Base-by-base conservation (phyloP, 345 rosid genomes). In the Citrus cavaleriei region DNA sequence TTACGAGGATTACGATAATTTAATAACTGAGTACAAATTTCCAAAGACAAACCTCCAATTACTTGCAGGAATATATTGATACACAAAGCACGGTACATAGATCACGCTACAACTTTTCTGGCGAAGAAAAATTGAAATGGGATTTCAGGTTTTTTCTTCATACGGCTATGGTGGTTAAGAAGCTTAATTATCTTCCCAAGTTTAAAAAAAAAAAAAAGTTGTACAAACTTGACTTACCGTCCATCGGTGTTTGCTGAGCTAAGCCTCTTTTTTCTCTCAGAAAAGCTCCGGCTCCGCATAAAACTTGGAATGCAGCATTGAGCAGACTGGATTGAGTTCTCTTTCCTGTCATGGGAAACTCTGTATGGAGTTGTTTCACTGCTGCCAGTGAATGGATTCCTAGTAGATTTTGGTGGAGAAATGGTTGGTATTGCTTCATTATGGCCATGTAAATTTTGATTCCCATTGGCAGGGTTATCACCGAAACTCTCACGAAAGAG, bases 281-380 rank as follows among this genome's bases (percentile, higher is more conserved):
- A 59, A 19, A 82, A 84, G 84, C 90, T 89, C 76, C 81, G 64
- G 78, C 85, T 88, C 40, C 87, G 74, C 64, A 79, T 87, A 77
- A 87, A 76, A 69, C 77, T 73, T 10, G 95, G 91, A 32, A 91
- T 72, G 87, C 92, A 89, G 80, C 91, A 76, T 12, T 70, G 84
- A 27, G 81, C 54, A 74, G 85, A 84, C 22, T 70, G 73, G 19
- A 73, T 42, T 46, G 91, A 55, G 78, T 85, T 87, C 21, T 70
- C 69, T 76, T 82, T 87, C 30, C 27, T 74, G 3, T 40, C 35
- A 18, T 30, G 35, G n/a, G 58, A 77, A 74, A 54, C 63, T 38
- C 76, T 24, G 42, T 69, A 67, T 2, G 82, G 84, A 66, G 82
- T 72, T 18, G 82, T 32, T 69, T 67, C 77, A 35, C 42, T 59